Conservation (phyloP, 805 yeast genomes). For the Torulaspora franciscae region DNA sequence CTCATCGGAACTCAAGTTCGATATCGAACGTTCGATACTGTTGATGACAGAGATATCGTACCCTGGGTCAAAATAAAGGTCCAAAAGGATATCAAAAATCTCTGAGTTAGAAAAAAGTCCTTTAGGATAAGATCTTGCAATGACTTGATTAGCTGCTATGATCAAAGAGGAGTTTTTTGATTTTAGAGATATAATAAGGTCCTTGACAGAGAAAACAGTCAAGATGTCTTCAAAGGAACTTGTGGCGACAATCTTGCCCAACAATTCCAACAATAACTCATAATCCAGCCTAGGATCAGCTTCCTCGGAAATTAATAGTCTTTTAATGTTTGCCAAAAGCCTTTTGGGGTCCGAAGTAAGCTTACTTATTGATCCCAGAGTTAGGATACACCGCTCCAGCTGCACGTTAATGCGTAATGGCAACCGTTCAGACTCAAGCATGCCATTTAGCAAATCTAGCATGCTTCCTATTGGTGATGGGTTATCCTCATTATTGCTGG, state of each 20-base stretch:
- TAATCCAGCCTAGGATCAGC: constrained; percentile 18
- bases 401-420: constrained; percentile 14
- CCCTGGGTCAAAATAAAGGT: constrained; percentile 20
- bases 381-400: constrained; percentile 19
- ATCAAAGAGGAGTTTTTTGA: constrained; percentile 21
- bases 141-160: constrained; percentile 26
- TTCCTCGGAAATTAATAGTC: constrained; percentile 10
- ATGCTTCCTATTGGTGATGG: constrained; percentile 3
- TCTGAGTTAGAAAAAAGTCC: constrained; percentile 23
- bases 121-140: constrained; percentile 28
- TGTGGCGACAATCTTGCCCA: constrained; percentile 19
- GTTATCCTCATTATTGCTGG: not conserved
- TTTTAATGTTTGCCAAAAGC: constrained; percentile 20
- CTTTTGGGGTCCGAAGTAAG: constrained; percentile 13
- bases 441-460: constrained; percentile 10
- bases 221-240: constrained; percentile 26
- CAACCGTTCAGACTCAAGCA: constrained; percentile 8
- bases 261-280: constrained; percentile 19
- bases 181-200: constrained; percentile 22
- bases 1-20: constrained; percentile 19
- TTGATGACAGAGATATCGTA: constrained; percentile 23
- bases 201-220: constrained; percentile 20
- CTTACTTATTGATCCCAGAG: constrained; percentile 17
- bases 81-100: constrained; percentile 22
- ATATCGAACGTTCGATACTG: constrained; percentile 24